Conservation (phyloP, 306 rosid species). For the Pterocarpus macrocarpus region DNA sequence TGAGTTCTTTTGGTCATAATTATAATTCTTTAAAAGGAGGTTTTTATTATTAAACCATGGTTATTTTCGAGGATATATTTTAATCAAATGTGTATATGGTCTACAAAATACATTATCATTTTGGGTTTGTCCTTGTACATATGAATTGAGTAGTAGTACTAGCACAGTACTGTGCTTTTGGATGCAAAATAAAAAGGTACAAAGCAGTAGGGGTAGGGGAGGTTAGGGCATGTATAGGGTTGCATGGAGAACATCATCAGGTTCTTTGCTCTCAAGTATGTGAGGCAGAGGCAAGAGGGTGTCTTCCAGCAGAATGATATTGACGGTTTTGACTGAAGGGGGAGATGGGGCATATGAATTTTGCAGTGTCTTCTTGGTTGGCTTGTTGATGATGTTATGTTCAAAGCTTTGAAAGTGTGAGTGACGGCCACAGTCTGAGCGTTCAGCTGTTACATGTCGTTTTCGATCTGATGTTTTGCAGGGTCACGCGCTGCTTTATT, state of each 20-base stretch:
- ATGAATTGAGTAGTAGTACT: background rate
- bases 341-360: background rate
- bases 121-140: conserved; percentile 48
- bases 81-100: conserved; percentile 34
- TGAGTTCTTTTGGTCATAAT: conserved; percentile 30
- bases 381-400: conserved; percentile 41
- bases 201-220: background rate
- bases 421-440: conserved; percentile 40
- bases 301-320: conserved; percentile 41
- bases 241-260: conserved; percentile 46
- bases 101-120: conserved; percentile 28
- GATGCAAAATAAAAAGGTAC: conserved; percentile 24
- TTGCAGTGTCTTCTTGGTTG: conserved; percentile 27
- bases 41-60: conserved; percentile 27
- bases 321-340: conserved; percentile 49
- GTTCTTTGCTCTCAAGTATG: conserved; percentile 52
- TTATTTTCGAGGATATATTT: conserved; percentile 29
- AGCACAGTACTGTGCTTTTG: conserved; percentile 13
- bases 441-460: conserved; percentile 47
- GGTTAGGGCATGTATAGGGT: conserved; percentile 12
- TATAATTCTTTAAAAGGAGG: conserved; percentile 36
- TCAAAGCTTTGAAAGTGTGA: conserved; percentile 45
- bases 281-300: conserved; percentile 38
- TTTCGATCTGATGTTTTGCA: conserved; percentile 54
- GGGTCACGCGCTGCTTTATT: conserved; percentile 62